Evolutionary conservation across 148 eudicot species (phyloP).

Genomic region (Arbutus unedo): DNA sequence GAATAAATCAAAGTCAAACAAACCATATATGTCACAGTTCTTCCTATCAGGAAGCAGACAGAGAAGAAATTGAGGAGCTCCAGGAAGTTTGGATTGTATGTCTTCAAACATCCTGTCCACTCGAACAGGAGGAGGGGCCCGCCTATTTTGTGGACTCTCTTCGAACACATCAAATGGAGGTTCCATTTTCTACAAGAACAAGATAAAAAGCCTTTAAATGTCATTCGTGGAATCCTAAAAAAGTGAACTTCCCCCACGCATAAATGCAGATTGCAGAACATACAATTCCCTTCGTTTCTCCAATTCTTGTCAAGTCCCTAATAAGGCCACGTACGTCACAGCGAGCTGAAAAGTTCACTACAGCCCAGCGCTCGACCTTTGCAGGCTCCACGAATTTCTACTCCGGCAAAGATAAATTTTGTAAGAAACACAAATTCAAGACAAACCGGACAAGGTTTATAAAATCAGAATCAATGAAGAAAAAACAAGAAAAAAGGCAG

Average conservation of each 20-base stretch:
- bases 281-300: constrained; percentile 75
- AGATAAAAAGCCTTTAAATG: background rate
- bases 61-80: constrained; percentile 75
- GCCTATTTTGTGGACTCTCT: constrained; percentile 60
- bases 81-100: constrained; percentile 76
- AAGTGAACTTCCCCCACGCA: background rate
- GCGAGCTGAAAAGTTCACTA: constrained; percentile 84
- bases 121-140: constrained; percentile 83
- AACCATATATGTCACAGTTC: constrained; percentile 80
- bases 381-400: constrained; percentile 72
- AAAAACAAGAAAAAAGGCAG: background rate
- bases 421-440: background rate
- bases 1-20: constrained; percentile 11
- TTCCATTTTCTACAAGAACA: constrained; percentile 44
- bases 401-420: background rate
- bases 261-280: constrained; percentile 24
- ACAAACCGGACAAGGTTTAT: background rate
- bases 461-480: background rate
- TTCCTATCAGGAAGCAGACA: constrained; percentile 95
- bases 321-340: constrained; percentile 58
- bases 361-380: constrained; percentile 70
- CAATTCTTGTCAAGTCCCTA: constrained; percentile 67
- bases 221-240: background rate
- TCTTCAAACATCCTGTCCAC: constrained; percentile 87
- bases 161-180: constrained; percentile 76